A percentile compares a stretch with the other conserved stretches of the same genome.
These are phyloP conservation scores for Colletotrichum orbiculare DNA, from an alignment of 2,329 filamentous ascomycete species.

Conservation along the genomic window DNA sequence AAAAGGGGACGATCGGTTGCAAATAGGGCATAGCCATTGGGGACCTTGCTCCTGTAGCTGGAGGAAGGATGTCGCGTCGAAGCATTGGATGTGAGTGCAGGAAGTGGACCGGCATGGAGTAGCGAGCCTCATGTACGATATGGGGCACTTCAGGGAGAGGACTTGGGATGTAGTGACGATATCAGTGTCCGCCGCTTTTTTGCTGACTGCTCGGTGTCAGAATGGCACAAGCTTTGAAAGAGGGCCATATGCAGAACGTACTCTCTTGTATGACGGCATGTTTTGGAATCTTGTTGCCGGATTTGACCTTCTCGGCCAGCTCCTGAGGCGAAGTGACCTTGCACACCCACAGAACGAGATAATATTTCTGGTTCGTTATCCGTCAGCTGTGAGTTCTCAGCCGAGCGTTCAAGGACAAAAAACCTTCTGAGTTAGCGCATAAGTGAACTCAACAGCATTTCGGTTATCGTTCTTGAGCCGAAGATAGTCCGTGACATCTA, in stretches of 20 bases:
- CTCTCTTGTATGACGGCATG: slow-evolving; percentile 85
- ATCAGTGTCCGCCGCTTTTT: slow-evolving; percentile 85
- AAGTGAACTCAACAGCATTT: slow-evolving; percentile 87
- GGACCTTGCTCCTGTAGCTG: slow-evolving; percentile 96
- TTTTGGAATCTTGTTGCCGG: slow-evolving; percentile 79
- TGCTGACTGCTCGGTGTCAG: slow-evolving; percentile 68
- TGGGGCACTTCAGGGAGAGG: slow-evolving; percentile 90
- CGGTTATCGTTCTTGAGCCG: slow-evolving; percentile 71
- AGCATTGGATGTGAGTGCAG: slow-evolving; percentile 94
- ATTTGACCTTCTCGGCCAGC: slow-evolving; percentile 75
- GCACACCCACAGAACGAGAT: slow-evolving; percentile 80
- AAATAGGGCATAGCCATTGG: slow-evolving; percentile 96
- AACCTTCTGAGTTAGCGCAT: slow-evolving; percentile 90
- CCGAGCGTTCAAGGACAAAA: slow-evolving; percentile 43
- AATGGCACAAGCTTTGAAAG: slow-evolving; percentile 38
- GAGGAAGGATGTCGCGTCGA: slow-evolving; percentile 91
- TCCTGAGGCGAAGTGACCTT: slow-evolving; percentile 76
- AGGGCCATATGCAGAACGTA: slow-evolving; percentile 55
- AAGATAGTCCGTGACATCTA: slow-evolving; percentile 85
- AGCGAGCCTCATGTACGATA: slow-evolving; percentile 85
- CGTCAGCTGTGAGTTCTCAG: slow-evolving; percentile 36
- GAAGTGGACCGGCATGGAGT: slow-evolving; percentile 82
- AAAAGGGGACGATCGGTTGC: slow-evolving; percentile 84
- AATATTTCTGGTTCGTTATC: slow-evolving; percentile 70
- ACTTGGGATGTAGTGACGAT: slow-evolving; percentile 89